phyloP scores from a whole-genome alignment of 352 stramenopile genomes.

The Globisporangium megalacanthum region DNA sequence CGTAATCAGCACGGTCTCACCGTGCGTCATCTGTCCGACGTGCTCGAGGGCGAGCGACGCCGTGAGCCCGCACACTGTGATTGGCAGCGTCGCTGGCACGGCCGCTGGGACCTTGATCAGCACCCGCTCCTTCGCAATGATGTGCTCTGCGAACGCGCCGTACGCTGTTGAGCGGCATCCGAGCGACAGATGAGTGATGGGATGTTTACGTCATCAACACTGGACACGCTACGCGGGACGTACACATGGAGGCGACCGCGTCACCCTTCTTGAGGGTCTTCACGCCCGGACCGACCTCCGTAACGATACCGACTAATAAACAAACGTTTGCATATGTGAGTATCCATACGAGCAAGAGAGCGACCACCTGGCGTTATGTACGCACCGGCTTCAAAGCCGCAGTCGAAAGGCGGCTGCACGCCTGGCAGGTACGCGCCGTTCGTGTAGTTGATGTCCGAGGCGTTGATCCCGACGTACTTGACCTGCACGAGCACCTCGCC shows the following conservation, averaged over 20 bases:
- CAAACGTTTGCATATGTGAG: no score
- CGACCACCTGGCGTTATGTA: background rate
- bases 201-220: background rate
- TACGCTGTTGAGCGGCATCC: slow-evolving; percentile 23
- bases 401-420: slow-evolving; percentile 45
- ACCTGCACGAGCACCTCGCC: slow-evolving; percentile 45
- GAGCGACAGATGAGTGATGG: background rate
- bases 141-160: slow-evolving; percentile 33
- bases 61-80: slow-evolving; percentile 34
- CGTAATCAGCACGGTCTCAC: slow-evolving; percentile 41
- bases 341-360: no score
- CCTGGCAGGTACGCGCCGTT: slow-evolving; percentile 45
- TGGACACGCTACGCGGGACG: slow-evolving; percentile 2
- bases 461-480: slow-evolving; percentile 39
- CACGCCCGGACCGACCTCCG: slow-evolving; percentile 22
- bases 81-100: slow-evolving; percentile 27
- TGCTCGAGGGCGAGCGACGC: slow-evolving; percentile 38
- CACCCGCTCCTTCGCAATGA: slow-evolving; percentile 25
- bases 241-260: slow-evolving; percentile 35
- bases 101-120: slow-evolving; percentile 18
- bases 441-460: slow-evolving; percentile 55
- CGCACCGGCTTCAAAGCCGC: slow-evolving; percentile 39
- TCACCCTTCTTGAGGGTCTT: slow-evolving; percentile 39
- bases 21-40: slow-evolving; percentile 34
- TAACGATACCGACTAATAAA: slow-evolving; percentile 31